Evolutionary conservation across 345 rosid species (phyloP).

Genomic region (Eucalyptus curtisii): DNA sequence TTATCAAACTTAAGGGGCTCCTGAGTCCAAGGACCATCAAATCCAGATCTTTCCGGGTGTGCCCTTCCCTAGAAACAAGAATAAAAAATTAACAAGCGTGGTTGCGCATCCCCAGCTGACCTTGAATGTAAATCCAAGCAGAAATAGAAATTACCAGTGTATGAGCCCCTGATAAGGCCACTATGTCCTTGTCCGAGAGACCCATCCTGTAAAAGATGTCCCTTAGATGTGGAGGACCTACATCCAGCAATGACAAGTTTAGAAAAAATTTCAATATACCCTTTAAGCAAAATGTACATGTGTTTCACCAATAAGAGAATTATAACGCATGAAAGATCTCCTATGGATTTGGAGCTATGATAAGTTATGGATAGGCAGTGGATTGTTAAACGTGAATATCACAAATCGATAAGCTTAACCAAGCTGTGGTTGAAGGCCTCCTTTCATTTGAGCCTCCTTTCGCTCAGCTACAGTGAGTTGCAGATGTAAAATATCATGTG

Average conservation of each 20-base stretch:
- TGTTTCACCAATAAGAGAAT: neutral
- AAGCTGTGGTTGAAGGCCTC: neutral
- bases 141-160: constrained; percentile 20
- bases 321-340: neutral
- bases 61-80: constrained; percentile 61
- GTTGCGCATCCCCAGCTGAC: neutral
- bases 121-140: neutral
- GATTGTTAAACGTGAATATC: neutral
- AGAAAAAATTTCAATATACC: neutral
- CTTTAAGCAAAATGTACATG: neutral
- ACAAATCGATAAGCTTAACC: neutral
- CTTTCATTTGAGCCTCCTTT: neutral
- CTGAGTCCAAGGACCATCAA: constrained; percentile 94
- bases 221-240: constrained; percentile 67
- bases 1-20: constrained; percentile 91
- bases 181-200: constrained; percentile 74
- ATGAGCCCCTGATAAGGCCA: constrained; percentile 56
- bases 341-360: neutral
- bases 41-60: constrained; percentile 90
- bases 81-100: neutral
- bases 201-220: constrained; percentile 91
- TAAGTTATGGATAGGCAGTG: neutral
- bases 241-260: neutral
- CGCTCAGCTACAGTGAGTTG: neutral
- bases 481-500: neutral